Base-by-base conservation (phyloP, 2,329 filamentous ascomycete genomes). In the Pyrenochaeta sp. region DNA sequence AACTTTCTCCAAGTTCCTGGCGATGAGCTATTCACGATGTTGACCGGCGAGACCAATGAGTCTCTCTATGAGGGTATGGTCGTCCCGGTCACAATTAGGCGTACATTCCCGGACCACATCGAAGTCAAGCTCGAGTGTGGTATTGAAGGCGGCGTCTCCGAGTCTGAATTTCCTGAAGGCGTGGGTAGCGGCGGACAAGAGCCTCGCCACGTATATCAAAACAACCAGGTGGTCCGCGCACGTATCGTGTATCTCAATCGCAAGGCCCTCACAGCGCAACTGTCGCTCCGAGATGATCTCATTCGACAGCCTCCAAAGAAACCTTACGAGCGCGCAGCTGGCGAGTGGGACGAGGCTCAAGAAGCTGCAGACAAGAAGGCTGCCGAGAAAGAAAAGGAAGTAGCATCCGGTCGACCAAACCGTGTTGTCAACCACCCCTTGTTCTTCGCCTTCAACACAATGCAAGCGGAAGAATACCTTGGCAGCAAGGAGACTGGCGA, bases 351-450 rank as follows among this genome's bases (percentile, higher is more conserved):
- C 76, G 89, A 90, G 63, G 82, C 85, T 2, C 88, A 92, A 68
- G 95, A 99, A 78, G 84, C 86, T 19, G 86, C 88, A 45, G 95
- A 98, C 73, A 90, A 88, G 59, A 77, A 78, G 73, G 93, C 96
- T 54, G 89, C 91, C 56, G 82, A 95, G 63, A 88, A 90, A 54
- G 92, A 96, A 77, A 96, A 93, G 80, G 92, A 95, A 72, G 91
- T 92, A 73, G 87, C 87, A 10, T 91, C 91, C 19, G 93, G 92
- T 13, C 91, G 95, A 49, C 90, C 91, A 2, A 92, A 96, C 77
- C 88, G 95, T 76, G 95, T 99, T 58, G 95, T 99, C 82, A 99
- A 99, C 78, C 95, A 99, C 75, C 94, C 95, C 27, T 87, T 98
- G 15, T 99, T 98, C 86, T 91, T 90, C 68, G 90, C 93, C 0